Evolutionary conservation across 129 eudicot species (phyloP).

Genomic region (Tagetes patula): DNA sequence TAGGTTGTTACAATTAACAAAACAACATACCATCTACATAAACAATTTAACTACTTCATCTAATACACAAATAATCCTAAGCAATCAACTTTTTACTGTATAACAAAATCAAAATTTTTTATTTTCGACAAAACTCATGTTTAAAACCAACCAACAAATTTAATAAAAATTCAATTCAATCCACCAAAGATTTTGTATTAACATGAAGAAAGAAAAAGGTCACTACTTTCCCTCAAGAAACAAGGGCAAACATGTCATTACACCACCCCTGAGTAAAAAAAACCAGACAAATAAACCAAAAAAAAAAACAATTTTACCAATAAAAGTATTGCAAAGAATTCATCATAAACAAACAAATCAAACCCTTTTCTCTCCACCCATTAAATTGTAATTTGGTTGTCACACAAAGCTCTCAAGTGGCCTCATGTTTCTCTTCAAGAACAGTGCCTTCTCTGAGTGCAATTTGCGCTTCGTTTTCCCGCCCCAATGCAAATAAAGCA

Average conservation of each 20-base stretch:
- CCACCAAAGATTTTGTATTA: constrained; percentile 38
- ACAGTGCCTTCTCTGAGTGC: constrained; percentile 86
- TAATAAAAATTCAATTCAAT: constrained; percentile 31
- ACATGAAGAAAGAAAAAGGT: constrained; percentile 29
- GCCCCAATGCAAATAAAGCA: constrained; percentile 68
- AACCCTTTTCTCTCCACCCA: constrained; percentile 10
- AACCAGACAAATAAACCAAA: constrained; percentile 13
- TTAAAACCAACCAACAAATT: constrained; percentile 7
- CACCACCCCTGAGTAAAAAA: constrained; percentile 32
- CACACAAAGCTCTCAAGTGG: constrained; percentile 25
- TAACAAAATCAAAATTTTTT: too few species aligned
- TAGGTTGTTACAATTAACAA: too few species aligned
- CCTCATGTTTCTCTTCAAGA: constrained; percentile 71
- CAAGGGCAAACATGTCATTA: constrained; percentile 42
- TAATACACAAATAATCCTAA: too few species aligned
- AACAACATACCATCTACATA: too few species aligned
- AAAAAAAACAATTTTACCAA: constrained; percentile 31
- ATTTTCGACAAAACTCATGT: too few species aligned
- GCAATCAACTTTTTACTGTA: too few species aligned
- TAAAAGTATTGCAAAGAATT: constrained; percentile 34
- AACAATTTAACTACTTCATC: too few species aligned
- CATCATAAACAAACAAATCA: constrained; percentile 32
- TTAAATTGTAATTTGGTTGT: constrained; percentile 5
- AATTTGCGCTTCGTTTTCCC: constrained; percentile 86
- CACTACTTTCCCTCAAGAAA: constrained; percentile 26